Base-by-base conservation (phyloP, 2,329 filamentous ascomycete genomes). In the Lasiodiplodia gonubiensis region DNA sequence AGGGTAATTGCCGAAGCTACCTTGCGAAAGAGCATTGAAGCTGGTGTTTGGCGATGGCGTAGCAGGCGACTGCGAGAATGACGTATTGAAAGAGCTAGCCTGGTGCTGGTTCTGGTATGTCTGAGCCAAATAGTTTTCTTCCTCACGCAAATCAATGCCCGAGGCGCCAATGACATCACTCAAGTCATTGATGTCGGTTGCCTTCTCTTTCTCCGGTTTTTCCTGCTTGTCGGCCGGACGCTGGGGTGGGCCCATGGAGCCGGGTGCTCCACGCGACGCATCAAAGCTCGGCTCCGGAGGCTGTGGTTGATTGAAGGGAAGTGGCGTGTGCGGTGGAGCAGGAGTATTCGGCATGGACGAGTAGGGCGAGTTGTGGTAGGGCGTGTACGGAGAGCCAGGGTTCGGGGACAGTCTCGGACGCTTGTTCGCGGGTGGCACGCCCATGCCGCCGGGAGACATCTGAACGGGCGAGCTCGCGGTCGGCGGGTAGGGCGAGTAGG, bases 121-220 rank as follows among this genome's bases (percentile, higher is more conserved):
- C 68, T 88, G 89, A 53, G 92, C 89, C 77, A 95, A 84, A 71
- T 89, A 92, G 72, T 93, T 92, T 74, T 96, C 92, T 78, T 97
- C 94, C 70, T 93, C 93, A 68, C 90, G 89, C 55, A 97, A 80
- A 81, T 97, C 92, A 70, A 97, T 93, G 60, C 93, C 93, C 18
- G 93, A 94, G 21, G 91, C 92, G 21, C 90, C 90, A 66, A 97
- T 80, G 61, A 93, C 91, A 80, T 97, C 94, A 71, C 90, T 92
- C 54, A 94, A 86, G 73, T 97, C 92, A 72, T 94, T 92, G 14
- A 83, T 79, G 57, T 83, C 81, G 30, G 86, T 84, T 52, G 88
- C 86, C 70, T 84, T 84, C 67, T 91, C 90, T 67, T 85, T 83
- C 67, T 91, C 90, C 21, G 84, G 83, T 68, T 83, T 83, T 59